Base-by-base conservation (phyloP, 768 basidiomycete species). In the Leccinum variicolor region DNA sequence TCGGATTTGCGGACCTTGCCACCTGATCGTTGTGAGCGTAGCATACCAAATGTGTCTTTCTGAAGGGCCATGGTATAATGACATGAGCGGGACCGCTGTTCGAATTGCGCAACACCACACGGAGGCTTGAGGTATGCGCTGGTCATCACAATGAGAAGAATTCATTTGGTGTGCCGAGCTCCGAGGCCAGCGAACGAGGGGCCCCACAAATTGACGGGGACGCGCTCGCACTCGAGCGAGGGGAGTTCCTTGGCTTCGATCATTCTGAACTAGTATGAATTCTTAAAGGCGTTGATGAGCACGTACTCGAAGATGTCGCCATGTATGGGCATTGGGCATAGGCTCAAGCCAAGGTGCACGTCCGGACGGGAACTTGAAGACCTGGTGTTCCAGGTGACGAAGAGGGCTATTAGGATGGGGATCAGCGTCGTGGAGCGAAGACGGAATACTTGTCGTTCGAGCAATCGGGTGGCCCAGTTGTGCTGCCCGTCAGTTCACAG, bases 311-410 rank as follows among this genome's bases (percentile, higher is more conserved):
- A 81, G 58, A 99, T 72, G 15, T 92, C 94, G 29, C 89, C 81
- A 56, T 77, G 81, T 28, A 98, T n/a, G n/a, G n/a, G n/a, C n/a
- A n/a, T n/a, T n/a, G 10, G 85, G 74, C 71, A 87, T 79, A 10
- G 91, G 80, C 33, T 87, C 84, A 99, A 99, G 77, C 58, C 83
- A 79, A 46, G 84, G 78, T 21, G 81, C 70, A 57, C 83, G 81
- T 31, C 85, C n/a, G 83, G 75, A 56, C 82, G 84, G 56, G 9
- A 28, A 28, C 28, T 28, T 28, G 79, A 79, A 31, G 83, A 78
- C 58, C 81, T 82, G 46, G 84, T 87, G 73, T 93, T 94, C 95
- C 95, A 98, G 6, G 96, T 98, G 31, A 98, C 93, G 73, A 99
- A 99, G 55, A 99, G 95, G 94, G 73, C 71, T 72, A 13, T 39